phyloP scores from a whole-genome alignment of 805 yeast genomes.

The Lipomyces japonicus region DNA sequence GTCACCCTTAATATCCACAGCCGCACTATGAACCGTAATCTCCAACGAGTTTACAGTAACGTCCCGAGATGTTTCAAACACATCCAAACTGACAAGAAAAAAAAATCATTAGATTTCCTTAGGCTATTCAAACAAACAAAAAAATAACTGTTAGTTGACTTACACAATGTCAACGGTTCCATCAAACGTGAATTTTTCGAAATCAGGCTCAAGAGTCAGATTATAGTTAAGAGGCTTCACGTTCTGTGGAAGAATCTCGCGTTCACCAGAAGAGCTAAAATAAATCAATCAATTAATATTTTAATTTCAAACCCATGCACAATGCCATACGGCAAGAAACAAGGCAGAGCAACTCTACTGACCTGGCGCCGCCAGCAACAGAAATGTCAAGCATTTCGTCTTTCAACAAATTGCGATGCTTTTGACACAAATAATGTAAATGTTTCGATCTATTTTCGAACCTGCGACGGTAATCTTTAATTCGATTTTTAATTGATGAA shows the following conservation, averaged over 20 bases:
- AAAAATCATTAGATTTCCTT: no score
- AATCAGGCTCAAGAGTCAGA: conserved; percentile 61
- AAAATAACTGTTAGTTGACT: no score
- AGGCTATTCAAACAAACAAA: no score
- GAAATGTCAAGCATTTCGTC: conserved; percentile 27
- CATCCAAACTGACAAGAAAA: conserved; percentile 37
- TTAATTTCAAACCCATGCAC: not conserved
- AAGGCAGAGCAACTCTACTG: no score
- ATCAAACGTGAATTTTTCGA: conserved; percentile 43
- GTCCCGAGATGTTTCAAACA: conserved; percentile 43
- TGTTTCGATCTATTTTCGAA: not conserved
- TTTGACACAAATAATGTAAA: conserved; percentile 20
- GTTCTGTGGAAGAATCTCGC: conserved; percentile 54
- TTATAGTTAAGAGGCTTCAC: conserved; percentile 75
- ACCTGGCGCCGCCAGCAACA: conserved; percentile 22
- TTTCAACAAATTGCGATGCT: conserved; percentile 8
- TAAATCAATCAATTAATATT: not conserved
- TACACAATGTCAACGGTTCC: conserved; percentile 49
- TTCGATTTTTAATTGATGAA: no score
- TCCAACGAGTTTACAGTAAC: conserved; percentile 62
- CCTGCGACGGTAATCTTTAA: no score
- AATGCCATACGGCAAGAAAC: not conserved
- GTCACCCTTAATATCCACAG: conserved; percentile 23
- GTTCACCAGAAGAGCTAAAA: conserved; percentile 27
- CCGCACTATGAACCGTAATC: conserved; percentile 52